These are phyloP conservation scores for Hortaea werneckii DNA, from an alignment of 2,329 filamentous ascomycete species.

Conservation along the genomic window DNA sequence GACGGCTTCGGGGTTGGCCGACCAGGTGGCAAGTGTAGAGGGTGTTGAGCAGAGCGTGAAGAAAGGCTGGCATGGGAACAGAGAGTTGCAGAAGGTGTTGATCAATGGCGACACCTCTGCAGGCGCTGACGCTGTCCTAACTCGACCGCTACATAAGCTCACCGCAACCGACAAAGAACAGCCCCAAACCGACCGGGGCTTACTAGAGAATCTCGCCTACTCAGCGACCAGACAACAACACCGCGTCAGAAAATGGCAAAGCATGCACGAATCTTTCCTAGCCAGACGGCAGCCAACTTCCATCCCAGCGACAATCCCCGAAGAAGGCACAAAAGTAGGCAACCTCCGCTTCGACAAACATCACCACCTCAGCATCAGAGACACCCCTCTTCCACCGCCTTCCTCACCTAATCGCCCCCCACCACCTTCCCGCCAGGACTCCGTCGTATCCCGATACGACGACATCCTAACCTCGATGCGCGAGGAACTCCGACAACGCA, in stretches of 20 bases:
- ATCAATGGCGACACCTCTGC: conserved; percentile 54
- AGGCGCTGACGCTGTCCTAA: conserved; percentile 52
- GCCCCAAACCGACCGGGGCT: conserved; percentile 45
- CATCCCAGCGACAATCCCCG: not conserved
- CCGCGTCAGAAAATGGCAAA: conserved; percentile 63
- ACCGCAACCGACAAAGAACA: conserved; percentile 45
- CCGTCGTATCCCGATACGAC: conserved; percentile 19
- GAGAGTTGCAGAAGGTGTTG: conserved; percentile 62
- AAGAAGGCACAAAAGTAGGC: not conserved
- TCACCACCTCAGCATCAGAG: conserved; percentile 17
- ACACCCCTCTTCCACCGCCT: conserved; percentile 9
- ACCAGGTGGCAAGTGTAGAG: conserved; percentile 20
- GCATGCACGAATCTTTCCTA: conserved; percentile 43
- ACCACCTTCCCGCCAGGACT: conserved; percentile 6
- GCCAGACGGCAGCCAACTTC: conserved; percentile 6
- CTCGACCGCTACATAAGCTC: conserved; percentile 54
- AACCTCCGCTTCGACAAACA: conserved; percentile 20
- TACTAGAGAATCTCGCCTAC: conserved; percentile 61
- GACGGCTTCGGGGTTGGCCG: not conserved
- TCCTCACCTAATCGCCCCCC: conserved; percentile 5
- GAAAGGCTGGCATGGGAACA: conserved; percentile 70
- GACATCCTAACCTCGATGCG: conserved; percentile 26
- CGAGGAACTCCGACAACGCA: conserved; percentile 20
- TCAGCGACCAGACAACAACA: conserved; percentile 57
- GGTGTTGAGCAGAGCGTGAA: conserved; percentile 49